Evolutionary conservation across 352 stramenopile genomes (phyloP).

Genomic region (Globisporangium barbulae): DNA sequence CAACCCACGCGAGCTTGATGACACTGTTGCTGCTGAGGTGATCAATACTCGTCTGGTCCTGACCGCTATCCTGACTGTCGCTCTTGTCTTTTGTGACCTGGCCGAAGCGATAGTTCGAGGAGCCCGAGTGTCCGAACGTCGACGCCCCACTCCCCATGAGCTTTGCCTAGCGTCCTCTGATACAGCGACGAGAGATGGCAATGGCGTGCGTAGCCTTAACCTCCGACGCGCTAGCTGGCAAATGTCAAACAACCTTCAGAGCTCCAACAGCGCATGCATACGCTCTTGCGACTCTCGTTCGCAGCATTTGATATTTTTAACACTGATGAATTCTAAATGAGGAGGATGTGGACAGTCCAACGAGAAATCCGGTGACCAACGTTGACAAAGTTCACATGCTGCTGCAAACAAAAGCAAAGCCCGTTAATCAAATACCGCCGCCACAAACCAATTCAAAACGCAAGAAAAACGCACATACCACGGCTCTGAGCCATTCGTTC

Average conservation of each 20-base stretch:
- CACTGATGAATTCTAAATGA: neutral
- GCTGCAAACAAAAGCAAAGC: neutral
- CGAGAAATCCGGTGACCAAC: neutral
- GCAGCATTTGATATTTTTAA: neutral
- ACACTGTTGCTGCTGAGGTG: neutral
- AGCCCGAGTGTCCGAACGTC: neutral
- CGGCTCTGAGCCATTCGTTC: neutral
- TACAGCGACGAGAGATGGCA: neutral
- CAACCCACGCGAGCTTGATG: conserved; percentile 32
- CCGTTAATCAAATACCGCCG: neutral
- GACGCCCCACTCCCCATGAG: conserved; percentile 15
- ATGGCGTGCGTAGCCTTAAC: neutral
- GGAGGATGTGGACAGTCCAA: neutral
- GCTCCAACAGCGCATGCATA: neutral
- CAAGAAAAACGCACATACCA: neutral
- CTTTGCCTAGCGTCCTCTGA: neutral
- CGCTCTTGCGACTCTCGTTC: neutral
- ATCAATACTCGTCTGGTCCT: neutral
- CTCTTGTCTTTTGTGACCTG: conserved; percentile 11
- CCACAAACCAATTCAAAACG: neutral
- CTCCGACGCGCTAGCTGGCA: neutral
- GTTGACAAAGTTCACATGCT: neutral
- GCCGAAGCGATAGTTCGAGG: conserved; percentile 21
- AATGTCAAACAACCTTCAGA: neutral
- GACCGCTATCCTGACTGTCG: neutral